Base-by-base conservation (phyloP, 129 eudicot genomes). In the Cynara cardunculus region DNA sequence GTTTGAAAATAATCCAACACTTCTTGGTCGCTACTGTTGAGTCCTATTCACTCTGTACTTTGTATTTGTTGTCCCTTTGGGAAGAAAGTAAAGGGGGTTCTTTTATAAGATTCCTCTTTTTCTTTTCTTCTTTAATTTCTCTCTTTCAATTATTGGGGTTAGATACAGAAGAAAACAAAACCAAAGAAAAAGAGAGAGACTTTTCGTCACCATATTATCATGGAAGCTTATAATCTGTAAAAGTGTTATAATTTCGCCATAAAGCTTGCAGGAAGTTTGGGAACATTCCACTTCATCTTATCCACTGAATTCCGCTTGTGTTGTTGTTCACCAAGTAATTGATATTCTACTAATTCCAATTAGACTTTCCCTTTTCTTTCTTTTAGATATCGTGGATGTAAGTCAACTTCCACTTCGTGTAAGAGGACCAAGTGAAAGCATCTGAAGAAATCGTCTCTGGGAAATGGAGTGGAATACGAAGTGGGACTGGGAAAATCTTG, bases 401-500 rank as follows among this genome's bases (percentile, higher is more conserved):
- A 75, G 25, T 19, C 34, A 22, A 39, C 71, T 35, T 64, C 49
- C 75, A 70, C 61, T 65, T 72, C 19, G 25, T 28, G 74, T 16
- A 68, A 26, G 73, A 53, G 62, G 46, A 79, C 44, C 71, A 61
- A 75, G 69, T 34, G 69, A 41, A 49, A 49, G 28, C 21, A 35
- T 80, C 73, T 79, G 35, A 80, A 68, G 88, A 81, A 79, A 69
- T 81, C 49, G 75, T 69, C 65, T 69, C 70, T 11, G 14, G 1
- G 79, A 39, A 73, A 92, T 92, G 96, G 98, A 94, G 76, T 88
- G 92, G 93, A 88, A 80, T 80, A 41, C 90, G 19, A 94, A 90
- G 84, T 94, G 93, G 93, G 97, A 90, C 64, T 94, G 92, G 91
- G 97, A 90, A 37, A 90, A 84, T 77, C 78, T 86, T 11, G 93